A percentile compares a stretch with the other conserved stretches of the same genome.
Conservation (phyloP, 352 stramenopile species). For the Pythium folliculosum region DNA sequence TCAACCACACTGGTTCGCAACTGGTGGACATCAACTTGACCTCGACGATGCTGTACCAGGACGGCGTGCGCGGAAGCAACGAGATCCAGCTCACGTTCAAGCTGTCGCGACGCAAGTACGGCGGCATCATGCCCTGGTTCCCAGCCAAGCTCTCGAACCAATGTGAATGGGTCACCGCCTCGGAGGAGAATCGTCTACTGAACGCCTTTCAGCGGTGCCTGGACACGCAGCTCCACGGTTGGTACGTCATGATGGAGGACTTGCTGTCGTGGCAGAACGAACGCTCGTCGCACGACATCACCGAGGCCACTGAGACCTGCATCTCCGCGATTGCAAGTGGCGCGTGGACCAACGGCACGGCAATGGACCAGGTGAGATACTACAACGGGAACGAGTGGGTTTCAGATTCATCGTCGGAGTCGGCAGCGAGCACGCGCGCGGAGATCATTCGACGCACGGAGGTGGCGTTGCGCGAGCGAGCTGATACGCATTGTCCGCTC, state of each 20-base stretch:
- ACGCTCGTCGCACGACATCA: not conserved
- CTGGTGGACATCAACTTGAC: slow-evolving; percentile 44
- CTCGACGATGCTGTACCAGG: slow-evolving; percentile 32
- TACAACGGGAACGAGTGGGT: slow-evolving; percentile 5
- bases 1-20: slow-evolving; percentile 46
- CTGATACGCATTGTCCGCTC: slow-evolving; percentile 30
- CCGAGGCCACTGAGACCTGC: slow-evolving; percentile 1
- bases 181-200: slow-evolving; percentile 19
- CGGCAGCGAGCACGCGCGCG: not conserved
- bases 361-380: not conserved
- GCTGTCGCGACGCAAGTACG: slow-evolving; percentile 37
- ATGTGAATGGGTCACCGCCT: slow-evolving; percentile 19
- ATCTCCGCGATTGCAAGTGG: slow-evolving; percentile 2
- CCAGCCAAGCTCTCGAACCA: slow-evolving; percentile 27
- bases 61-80: slow-evolving; percentile 29
- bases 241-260: slow-evolving; percentile 19
- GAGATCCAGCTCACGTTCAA: slow-evolving; percentile 23
- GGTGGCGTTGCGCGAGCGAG: slow-evolving; percentile 13
- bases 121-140: slow-evolving; percentile 36
- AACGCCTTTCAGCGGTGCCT: slow-evolving; percentile 32
- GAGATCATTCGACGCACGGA: slow-evolving; percentile 5
- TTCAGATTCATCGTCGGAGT: not conserved
- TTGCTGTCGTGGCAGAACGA: slow-evolving; percentile 20
- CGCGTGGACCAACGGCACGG: slow-evolving; percentile 14
- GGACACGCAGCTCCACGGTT: slow-evolving; percentile 2